A percentile compares a stretch with the other conserved stretches of the same genome.
Conservation (phyloP, 768 basidiomycete genomes). For the Mycena vulgaris region DNA sequence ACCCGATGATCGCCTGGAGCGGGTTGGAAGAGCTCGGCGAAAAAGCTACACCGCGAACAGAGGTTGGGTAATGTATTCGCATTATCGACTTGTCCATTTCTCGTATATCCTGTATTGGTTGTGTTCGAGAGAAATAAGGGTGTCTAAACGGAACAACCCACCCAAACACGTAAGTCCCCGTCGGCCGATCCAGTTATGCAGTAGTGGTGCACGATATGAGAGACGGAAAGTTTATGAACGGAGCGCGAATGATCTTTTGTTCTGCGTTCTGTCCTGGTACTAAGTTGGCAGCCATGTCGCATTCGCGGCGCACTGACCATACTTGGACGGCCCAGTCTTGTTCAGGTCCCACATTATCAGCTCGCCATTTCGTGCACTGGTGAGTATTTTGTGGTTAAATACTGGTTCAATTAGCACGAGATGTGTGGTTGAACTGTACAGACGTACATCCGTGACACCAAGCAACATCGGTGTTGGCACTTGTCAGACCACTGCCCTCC, state of each 20-base stretch:
- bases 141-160: slow-evolving; percentile 49
- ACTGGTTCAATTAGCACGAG: slow-evolving; percentile 52
- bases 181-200: slow-evolving; percentile 88
- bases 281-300: slow-evolving; percentile 2
- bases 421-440: background rate
- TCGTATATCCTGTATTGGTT: slow-evolving; percentile 73
- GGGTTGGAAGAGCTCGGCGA: slow-evolving; percentile 78
- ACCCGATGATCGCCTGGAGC: slow-evolving; percentile 76
- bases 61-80: slow-evolving; percentile 78
- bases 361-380: slow-evolving; percentile 86
- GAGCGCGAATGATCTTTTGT: slow-evolving; percentile 81
- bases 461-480: slow-evolving; percentile 84
- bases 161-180: slow-evolving; percentile 87
- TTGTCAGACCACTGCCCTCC: slow-evolving; percentile 84
- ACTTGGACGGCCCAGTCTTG: slow-evolving; percentile 76
- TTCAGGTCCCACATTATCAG: slow-evolving; percentile 88
- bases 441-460: slow-evolving; percentile 79
- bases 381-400: slow-evolving; percentile 83
- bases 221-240: slow-evolving; percentile 79
- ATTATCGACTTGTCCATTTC: slow-evolving; percentile 78
- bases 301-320: slow-evolving; percentile 62
- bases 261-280: slow-evolving; percentile 64
- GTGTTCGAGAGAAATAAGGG: background rate
- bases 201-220: slow-evolving; percentile 76
- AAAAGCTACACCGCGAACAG: slow-evolving; percentile 79